A percentile compares a stretch with the other conserved stretches of the same genome.
Evolutionary conservation across 805 yeast species (phyloP).

Genomic region (Vanderwaltozyma tropicalis): DNA sequence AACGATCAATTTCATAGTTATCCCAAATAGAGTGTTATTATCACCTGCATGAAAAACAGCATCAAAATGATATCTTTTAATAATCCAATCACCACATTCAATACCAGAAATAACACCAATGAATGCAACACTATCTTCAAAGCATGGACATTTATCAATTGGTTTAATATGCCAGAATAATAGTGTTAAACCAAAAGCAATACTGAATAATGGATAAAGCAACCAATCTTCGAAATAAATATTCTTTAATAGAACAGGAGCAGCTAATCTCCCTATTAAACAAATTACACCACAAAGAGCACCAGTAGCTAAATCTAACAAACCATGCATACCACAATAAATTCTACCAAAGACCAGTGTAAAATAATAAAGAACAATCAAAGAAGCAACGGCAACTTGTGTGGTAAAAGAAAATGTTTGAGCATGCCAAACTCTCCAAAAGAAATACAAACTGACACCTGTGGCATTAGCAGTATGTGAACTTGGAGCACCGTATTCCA

Average conservation of each 20-base stretch:
- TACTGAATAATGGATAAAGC: slow-evolving; percentile 29
- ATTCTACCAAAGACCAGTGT: slow-evolving; percentile 72
- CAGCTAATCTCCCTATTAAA: slow-evolving; percentile 34
- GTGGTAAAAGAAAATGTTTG: slow-evolving; percentile 19
- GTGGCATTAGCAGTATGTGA: slow-evolving; percentile 92
- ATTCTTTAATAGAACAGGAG: not conserved
- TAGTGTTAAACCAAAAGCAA: slow-evolving; percentile 36
- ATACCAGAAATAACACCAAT: slow-evolving; percentile 78
- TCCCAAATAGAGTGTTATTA: slow-evolving; percentile 32
- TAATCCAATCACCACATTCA: slow-evolving; percentile 51
- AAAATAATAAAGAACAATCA: slow-evolving; percentile 39
- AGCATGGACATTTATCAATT: slow-evolving; percentile 94
- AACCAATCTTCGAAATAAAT: slow-evolving; percentile 11
- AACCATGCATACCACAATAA: slow-evolving; percentile 98
- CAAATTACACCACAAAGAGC: slow-evolving; percentile 47
- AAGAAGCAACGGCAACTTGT: slow-evolving; percentile 8
- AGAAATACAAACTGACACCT: slow-evolving; percentile 52
- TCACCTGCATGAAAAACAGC: slow-evolving; percentile 24
- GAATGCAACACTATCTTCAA: slow-evolving; percentile 90
- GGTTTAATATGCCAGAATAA: slow-evolving; percentile 74
- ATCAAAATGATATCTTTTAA: slow-evolving; percentile 17
- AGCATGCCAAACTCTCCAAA: slow-evolving; percentile 5
- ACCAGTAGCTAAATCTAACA: slow-evolving; percentile 65
- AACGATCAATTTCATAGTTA: slow-evolving; percentile 19
- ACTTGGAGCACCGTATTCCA: slow-evolving; percentile 92